Evolutionary conservation across 2,329 filamentous ascomycete genomes (phyloP), one percentile per base, ranked within the genome.

Genomic region (Paramyrothecium sp.): DNA sequence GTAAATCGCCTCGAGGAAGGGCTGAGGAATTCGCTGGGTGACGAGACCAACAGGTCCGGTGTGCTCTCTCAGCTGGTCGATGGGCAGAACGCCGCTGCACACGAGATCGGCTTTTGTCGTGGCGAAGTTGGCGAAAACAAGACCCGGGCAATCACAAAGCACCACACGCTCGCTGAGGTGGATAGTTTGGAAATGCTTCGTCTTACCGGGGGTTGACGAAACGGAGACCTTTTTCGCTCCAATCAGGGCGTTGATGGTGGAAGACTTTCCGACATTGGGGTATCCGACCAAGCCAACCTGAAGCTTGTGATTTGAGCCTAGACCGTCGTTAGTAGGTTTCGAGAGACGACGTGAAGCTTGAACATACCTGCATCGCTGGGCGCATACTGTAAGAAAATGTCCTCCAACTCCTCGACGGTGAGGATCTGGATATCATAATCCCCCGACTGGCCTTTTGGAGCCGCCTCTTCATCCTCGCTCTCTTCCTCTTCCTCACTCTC

Each of bases 141-240:
- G 88, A 88, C 95, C 95, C 11, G 95, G 95, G 70, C 95, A 99
- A 87, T 99, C 95, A 75, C 95, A 98, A 7, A 99, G 85, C 51
- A 98, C 84, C 61, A 99, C 92, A 58, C 88, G 86, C 1, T 95
- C 90, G 58, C 90, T 95, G 33, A 99, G 85, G 71, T 97, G 93
- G 58, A 99, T 95, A 1, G 95, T 99, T 75, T 99, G 95, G 79
- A 99, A 99, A 69, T 99, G 95, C 79, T 99, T 99, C 16, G 95
- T 99, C 79, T 99, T 99, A 72, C 95, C 95, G 3, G 95, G 95
- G 1, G 95, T 99, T 16, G 94, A 89, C 17, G 95, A 99, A 44
- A 99, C 96, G 0, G 94, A 98, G 7, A 99, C 95, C 78, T 98
- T 99, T 80, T 98, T 99, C 56, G 95, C 89, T 53, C 96, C 96